Evolutionary conservation across 306 rosid species (phyloP).

Genomic region (Pterocarpus macrocarpus): DNA sequence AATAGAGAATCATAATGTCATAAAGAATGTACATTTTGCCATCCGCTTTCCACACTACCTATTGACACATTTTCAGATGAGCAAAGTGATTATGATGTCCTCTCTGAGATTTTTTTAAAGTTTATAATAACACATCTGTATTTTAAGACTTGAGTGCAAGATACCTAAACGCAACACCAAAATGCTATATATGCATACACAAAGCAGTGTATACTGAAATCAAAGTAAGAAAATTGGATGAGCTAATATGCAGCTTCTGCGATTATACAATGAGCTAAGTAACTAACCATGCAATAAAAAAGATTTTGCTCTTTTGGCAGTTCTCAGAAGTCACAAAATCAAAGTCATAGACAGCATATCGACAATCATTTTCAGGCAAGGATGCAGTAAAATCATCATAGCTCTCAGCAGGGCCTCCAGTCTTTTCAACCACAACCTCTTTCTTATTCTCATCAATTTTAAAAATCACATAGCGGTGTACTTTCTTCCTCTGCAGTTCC

Average conservation of each 20-base stretch:
- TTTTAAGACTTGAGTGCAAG: conserved; percentile 30
- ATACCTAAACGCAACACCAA: conserved; percentile 31
- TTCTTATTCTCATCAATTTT: conserved; percentile 84
- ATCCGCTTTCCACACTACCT: conserved; percentile 11
- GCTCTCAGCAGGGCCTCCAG: conserved; percentile 82
- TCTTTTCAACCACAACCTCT: conserved; percentile 85
- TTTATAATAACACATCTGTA: neutral
- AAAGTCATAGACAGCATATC: conserved; percentile 80
- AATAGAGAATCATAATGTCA: neutral
- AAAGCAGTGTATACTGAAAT: conserved; percentile 19
- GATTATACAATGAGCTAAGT: conserved; percentile 48
- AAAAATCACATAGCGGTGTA: conserved; percentile 77
- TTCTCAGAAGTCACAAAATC: conserved; percentile 82
- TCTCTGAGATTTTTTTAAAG: neutral
- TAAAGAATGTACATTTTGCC: neutral
- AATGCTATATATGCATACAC: neutral
- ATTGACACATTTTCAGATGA: conserved; percentile 14
- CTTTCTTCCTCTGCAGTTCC: conserved; percentile 87
- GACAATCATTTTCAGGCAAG: conserved; percentile 83
- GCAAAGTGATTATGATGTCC: neutral
- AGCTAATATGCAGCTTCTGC: conserved; percentile 21
- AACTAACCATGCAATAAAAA: conserved; percentile 81
- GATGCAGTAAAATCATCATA: conserved; percentile 81
- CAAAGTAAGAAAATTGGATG: conserved; percentile 1
- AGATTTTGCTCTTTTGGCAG: conserved; percentile 86